Base-by-base conservation (phyloP, 495 filamentous ascomycete genomes). In the Darksidea phi region DNA sequence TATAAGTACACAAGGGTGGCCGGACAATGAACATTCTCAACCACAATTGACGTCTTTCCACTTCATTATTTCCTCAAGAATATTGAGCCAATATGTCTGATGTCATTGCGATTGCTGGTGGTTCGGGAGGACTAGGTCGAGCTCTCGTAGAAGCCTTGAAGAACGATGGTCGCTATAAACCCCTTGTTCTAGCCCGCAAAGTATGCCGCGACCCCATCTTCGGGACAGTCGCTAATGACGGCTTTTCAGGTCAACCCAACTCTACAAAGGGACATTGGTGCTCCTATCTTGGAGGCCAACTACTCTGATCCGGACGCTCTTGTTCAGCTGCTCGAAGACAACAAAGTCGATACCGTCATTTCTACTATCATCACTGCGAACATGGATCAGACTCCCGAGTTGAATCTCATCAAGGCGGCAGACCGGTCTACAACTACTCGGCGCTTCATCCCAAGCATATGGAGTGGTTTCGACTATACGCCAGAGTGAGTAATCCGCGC, bases 71-170 rank as follows among this genome's bases (percentile, higher is more conserved):
- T n/a, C n/a, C n/a, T n/a, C n/a, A n/a, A n/a, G n/a, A n/a, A n/a
- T n/a, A n/a, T n/a, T n/a, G n/a, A n/a, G n/a, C 28, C 28, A 32
- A 32, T 15, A 57, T 57, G 54, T 57, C 54, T 48, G 10, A 21
- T n/a, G 34, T 57, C 45, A 25, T 57, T n/a, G 54, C 54, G 48
- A 43, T 57, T 17, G 54, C 54, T 24, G 54, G 54, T 18, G 54
- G 54, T 34, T 48, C 54, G 3, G 45, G 43, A 15, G 54, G 54
- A 2, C 42, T 57, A 21, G 54, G 54, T 7, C 54, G 54, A 13
- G 45, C 42, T 1, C 18, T 57, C 43, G 45, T 57, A 0, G 54
- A 57, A 6, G 43, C 42, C 13, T 23, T 57, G 41, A 57, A 57
- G 37, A 26, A 25, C n/a, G 13, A 15, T 36, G 21, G 34, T 20